These are phyloP conservation scores for Trichoderma sp. DNA, from an alignment of 2,329 filamentous ascomycete genomes.

Conservation along the genomic window DNA sequence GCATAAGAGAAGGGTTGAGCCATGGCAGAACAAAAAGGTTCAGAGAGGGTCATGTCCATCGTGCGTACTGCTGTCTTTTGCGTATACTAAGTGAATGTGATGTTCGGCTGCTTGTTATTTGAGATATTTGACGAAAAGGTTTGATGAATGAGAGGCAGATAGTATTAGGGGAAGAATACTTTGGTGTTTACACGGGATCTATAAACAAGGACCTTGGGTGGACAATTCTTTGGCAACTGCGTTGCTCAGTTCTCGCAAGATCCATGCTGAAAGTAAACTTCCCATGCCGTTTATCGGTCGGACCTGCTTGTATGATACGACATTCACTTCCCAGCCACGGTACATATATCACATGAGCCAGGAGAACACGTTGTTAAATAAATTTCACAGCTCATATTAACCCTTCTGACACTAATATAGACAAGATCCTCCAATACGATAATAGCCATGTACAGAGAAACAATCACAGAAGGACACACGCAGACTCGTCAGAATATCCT, in stretches of 20 bases:
- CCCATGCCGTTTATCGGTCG: not conserved
- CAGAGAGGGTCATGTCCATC: not conserved
- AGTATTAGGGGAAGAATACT: not conserved
- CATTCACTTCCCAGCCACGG: not conserved
- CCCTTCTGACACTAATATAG: not conserved
- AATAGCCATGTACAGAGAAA: not conserved
- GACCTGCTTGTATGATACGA: not conserved
- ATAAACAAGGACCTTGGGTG: not conserved
- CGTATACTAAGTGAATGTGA: not conserved
- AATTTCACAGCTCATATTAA: not conserved
- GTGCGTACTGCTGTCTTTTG: not conserved
- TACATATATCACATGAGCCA: not conserved
- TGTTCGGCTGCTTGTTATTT: not conserved
- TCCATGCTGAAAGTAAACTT: not conserved
- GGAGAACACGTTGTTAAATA: not conserved
- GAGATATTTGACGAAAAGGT: too few species aligned
- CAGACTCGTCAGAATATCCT: constrained; percentile 12
- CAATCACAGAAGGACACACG: not conserved
- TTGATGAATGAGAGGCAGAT: not conserved
- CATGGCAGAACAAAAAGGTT: too few species aligned
- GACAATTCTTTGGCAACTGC: not conserved
- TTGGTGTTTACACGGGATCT: not conserved
- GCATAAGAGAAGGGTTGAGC: too few species aligned
- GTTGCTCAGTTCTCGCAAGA: not conserved
- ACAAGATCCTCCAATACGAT: not conserved